Conservation (phyloP, 345 rosid genomes). For the Anacardium occidentale region DNA sequence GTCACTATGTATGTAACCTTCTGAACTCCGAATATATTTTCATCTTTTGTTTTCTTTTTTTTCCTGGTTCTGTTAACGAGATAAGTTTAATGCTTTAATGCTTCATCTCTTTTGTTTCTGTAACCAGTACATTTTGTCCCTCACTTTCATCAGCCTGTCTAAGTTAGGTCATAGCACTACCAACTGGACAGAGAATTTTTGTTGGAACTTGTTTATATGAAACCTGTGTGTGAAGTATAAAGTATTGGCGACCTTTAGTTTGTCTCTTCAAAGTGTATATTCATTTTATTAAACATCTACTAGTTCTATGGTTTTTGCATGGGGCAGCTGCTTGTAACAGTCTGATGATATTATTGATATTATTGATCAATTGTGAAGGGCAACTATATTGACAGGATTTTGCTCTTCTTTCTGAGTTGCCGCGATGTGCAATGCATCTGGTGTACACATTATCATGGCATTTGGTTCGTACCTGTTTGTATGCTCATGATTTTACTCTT, state of each 20-base stretch:
- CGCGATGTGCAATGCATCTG: background rate
- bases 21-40: slow-evolving; percentile 24
- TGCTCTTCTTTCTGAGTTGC: background rate
- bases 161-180: background rate
- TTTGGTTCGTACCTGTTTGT: background rate
- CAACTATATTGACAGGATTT: background rate
- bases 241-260: background rate
- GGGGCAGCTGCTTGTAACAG: background rate
- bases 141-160: background rate
- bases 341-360: background rate
- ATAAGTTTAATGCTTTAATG: slow-evolving; percentile 10
- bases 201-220: slow-evolving; percentile 9
- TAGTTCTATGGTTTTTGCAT: background rate
- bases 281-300: background rate
- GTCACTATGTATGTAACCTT: slow-evolving; percentile 28
- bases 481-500: background rate
- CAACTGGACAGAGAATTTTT: background rate
- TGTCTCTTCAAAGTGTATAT: background rate
- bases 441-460: background rate
- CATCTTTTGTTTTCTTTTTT: slow-evolving; percentile 8
- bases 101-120: slow-evolving; percentile 7
- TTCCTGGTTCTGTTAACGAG: slow-evolving; percentile 15
- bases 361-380: background rate
- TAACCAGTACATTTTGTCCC: background rate
- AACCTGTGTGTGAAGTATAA: background rate